A percentile compares a stretch with the other conserved stretches of the same genome.
phyloP scores from a whole-genome alignment of 805 yeast genomes.

The Barnettozyma botsteinii region DNA sequence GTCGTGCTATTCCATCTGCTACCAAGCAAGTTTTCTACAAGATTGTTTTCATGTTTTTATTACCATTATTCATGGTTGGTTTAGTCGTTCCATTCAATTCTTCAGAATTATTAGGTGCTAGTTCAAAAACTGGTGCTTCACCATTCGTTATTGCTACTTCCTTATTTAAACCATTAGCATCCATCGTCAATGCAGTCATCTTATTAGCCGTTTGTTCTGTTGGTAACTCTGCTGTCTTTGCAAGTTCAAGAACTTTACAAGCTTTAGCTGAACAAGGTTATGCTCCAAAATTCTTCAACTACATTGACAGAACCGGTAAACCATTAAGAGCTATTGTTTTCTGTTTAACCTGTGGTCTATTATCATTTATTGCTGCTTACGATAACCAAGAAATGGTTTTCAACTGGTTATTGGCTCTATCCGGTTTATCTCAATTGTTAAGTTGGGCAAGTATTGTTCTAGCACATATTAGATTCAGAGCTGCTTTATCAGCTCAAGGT shows the following conservation, averaged over 20 bases:
- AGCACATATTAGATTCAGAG: slow-evolving; percentile 51
- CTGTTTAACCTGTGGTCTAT: slow-evolving; percentile 47
- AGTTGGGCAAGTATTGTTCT: slow-evolving; percentile 56
- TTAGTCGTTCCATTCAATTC: slow-evolving; percentile 48
- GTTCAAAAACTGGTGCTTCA: slow-evolving; percentile 46
- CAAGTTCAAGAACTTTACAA: slow-evolving; percentile 43
- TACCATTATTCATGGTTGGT: slow-evolving; percentile 43
- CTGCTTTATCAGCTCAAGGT: slow-evolving; percentile 50
- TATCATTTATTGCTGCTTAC: slow-evolving; percentile 61
- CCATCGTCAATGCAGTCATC: slow-evolving; percentile 59
- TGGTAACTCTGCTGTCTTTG: slow-evolving; percentile 53
- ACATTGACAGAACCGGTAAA: slow-evolving; percentile 52
- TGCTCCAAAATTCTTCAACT: slow-evolving; percentile 48
- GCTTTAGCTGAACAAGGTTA: slow-evolving; percentile 55
- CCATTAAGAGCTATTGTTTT: slow-evolving; percentile 49
- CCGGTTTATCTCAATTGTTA: slow-evolving; percentile 56
- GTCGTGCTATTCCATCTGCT: slow-evolving; percentile 51
- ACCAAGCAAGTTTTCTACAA: slow-evolving; percentile 53
- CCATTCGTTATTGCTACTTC: slow-evolving; percentile 63
- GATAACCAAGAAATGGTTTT: slow-evolving; percentile 52
- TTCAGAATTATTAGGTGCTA: slow-evolving; percentile 37
- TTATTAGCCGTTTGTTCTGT: slow-evolving; percentile 54
- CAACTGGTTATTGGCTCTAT: slow-evolving; percentile 57
- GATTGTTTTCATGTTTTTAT: slow-evolving; percentile 43
- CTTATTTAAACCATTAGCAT: slow-evolving; percentile 53